phyloP scores from a whole-genome alignment of 257 asterid species.

The Primulina eburnea region DNA sequence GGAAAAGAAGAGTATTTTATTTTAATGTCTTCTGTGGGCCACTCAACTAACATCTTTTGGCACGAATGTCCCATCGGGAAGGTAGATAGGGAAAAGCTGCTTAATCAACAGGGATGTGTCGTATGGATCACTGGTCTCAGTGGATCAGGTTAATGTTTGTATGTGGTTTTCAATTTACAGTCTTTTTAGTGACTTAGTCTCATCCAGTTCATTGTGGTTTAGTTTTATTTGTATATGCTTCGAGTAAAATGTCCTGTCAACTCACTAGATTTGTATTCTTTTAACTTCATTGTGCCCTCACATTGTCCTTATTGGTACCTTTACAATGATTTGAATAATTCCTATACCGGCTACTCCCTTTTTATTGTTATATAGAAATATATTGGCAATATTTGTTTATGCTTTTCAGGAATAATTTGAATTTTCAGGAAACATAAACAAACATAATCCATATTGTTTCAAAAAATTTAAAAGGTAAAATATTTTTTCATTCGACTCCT shows the following conservation, averaged over 20 bases:
- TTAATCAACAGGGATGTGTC: conserved; percentile 87
- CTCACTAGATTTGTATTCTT: background rate
- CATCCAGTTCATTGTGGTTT: background rate
- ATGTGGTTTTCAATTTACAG: background rate
- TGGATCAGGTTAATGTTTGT: conserved; percentile 68
- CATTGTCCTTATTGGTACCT: background rate
- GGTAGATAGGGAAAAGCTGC: conserved; percentile 74
- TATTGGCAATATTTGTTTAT: background rate
- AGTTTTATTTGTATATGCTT: background rate
- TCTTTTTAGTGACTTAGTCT: background rate
- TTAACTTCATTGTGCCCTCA: conserved; percentile 12
- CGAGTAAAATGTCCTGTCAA: background rate
- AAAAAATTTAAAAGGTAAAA: too few relatives aligned
- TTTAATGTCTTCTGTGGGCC: conserved; percentile 67
- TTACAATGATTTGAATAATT: background rate
- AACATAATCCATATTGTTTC: too few relatives aligned
- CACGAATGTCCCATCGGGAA: conserved; percentile 77
- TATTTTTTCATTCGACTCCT: too few relatives aligned
- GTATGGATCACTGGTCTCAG: conserved; percentile 99
- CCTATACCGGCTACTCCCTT: background rate
- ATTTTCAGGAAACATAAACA: background rate
- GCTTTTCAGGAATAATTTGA: too few relatives aligned
- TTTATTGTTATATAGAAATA: conserved; percentile 1
- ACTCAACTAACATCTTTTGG: conserved; percentile 88
- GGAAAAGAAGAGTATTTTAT: conserved; percentile 26